A percentile compares a stretch with the other conserved stretches of the same genome.
Conservation (phyloP, 1,284 basidiomycete genomes). For the Tylopilus sp. region DNA sequence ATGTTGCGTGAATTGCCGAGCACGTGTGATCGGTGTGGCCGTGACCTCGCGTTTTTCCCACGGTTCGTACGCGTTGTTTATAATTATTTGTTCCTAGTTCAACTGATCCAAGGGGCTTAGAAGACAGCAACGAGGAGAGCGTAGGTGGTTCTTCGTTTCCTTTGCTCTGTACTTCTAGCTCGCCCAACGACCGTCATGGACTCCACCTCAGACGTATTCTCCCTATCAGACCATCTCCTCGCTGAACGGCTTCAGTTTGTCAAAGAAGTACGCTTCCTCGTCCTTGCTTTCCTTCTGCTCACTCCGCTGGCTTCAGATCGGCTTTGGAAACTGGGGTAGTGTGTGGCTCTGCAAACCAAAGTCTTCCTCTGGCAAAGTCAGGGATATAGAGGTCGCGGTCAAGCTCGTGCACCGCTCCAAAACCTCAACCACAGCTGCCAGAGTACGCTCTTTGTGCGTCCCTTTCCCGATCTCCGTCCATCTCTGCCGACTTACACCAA, state of each 20-base stretch:
- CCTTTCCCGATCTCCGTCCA: not conserved
- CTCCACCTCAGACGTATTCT: constrained; percentile 44
- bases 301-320: constrained; percentile 49
- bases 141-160: not conserved
- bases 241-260: constrained; percentile 69
- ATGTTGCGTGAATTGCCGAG: not conserved
- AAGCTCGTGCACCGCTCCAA: constrained; percentile 86
- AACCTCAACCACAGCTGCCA: constrained; percentile 76
- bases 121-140: not conserved
- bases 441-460: constrained; percentile 77
- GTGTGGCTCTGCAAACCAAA: constrained; percentile 74
- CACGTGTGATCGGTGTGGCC: constrained; percentile 17
- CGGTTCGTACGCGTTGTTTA: constrained; percentile 36
- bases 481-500: constrained; percentile 7
- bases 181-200: constrained; percentile 27
- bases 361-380: constrained; percentile 39
- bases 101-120: constrained; percentile 11
- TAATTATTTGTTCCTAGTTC: constrained; percentile 33
- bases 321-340: constrained; percentile 85
- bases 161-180: constrained; percentile 30
- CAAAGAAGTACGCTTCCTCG: constrained; percentile 53
- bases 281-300: constrained; percentile 2
- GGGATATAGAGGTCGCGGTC: constrained; percentile 67
- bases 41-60: constrained; percentile 29
- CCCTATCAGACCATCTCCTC: constrained; percentile 59